Evolutionary conservation across 768 basidiomycete genomes (phyloP).

Genomic region (Chalciporus piperatus): DNA sequence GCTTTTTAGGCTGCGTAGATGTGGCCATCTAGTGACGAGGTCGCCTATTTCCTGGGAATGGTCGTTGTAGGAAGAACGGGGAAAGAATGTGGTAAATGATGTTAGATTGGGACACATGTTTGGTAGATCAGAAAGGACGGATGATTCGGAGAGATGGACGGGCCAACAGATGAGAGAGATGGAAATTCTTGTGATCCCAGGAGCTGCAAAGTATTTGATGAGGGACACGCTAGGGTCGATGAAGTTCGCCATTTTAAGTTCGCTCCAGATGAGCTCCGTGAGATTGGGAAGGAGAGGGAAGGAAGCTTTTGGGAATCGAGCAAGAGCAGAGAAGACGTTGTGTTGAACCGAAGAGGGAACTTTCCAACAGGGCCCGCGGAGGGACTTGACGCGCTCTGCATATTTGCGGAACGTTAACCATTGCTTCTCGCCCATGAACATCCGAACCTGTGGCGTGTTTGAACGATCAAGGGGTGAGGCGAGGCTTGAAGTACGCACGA

Average conservation of each 20-base stretch:
- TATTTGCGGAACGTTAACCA: conserved; percentile 27
- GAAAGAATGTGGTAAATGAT: conserved; percentile 25
- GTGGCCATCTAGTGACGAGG: conserved; percentile 21
- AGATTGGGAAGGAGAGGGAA: conserved; percentile 27
- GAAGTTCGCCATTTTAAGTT: conserved; percentile 22
- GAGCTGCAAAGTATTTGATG: conserved; percentile 24
- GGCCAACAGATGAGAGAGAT: conserved; percentile 26
- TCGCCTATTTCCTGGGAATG: conserved; percentile 25
- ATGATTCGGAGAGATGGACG: conserved; percentile 18
- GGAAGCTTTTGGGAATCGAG: conserved; percentile 8
- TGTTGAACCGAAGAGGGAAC: conserved; percentile 14
- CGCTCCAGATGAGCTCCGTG: conserved; percentile 23
- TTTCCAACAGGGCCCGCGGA: conserved; percentile 23
- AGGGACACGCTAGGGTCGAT: conserved; percentile 24
- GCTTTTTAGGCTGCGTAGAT: conserved; percentile 13
- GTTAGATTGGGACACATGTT: conserved; percentile 24
- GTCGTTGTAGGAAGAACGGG: conserved; percentile 26
- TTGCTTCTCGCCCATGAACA: conserved; percentile 26
- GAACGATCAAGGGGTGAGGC: background rate
- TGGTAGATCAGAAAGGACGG: conserved; percentile 19
- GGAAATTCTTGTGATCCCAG: conserved; percentile 17
- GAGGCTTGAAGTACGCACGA: conserved; percentile 13
- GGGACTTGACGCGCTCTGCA: conserved; percentile 20
- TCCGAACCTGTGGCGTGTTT: conserved; percentile 12
- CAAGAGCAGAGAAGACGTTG: conserved; percentile 18